Conservation (phyloP, 2,329 filamentous ascomycete species). For the Diaporthe helianthi region DNA sequence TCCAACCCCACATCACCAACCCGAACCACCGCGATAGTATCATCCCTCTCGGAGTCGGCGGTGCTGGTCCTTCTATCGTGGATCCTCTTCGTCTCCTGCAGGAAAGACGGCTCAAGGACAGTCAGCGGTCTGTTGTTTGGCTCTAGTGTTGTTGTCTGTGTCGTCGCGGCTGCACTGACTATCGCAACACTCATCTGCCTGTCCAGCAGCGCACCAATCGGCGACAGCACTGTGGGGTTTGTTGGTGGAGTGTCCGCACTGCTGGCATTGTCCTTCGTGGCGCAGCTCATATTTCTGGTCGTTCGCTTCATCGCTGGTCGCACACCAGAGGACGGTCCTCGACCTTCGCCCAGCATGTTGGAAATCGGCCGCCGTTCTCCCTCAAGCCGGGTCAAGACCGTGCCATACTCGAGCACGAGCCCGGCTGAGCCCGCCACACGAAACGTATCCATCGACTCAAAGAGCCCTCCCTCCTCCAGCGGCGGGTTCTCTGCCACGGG, state of each 20-base stretch:
- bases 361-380: slow-evolving; percentile 44
- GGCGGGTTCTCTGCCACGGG: slow-evolving; percentile 53
- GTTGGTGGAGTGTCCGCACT: slow-evolving; percentile 54
- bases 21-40: slow-evolving; percentile 47
- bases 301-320: slow-evolving; percentile 51
- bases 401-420: slow-evolving; percentile 58
- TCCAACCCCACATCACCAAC: slow-evolving; percentile 42
- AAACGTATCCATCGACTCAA: slow-evolving; percentile 46
- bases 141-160: slow-evolving; percentile 49
- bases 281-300: slow-evolving; percentile 58
- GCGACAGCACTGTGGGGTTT: slow-evolving; percentile 45
- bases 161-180: slow-evolving; percentile 54
- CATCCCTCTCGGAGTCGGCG: slow-evolving; percentile 47
- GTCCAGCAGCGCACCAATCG: slow-evolving; percentile 45
- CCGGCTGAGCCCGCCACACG: slow-evolving; percentile 45
- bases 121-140: slow-evolving; percentile 47
- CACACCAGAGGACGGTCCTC: slow-evolving; percentile 40
- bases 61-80: slow-evolving; percentile 46
- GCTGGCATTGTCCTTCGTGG: slow-evolving; percentile 53
- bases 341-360: slow-evolving; percentile 42
- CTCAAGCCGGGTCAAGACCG: slow-evolving; percentile 55
- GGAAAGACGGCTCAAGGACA: slow-evolving; percentile 35
- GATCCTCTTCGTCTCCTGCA: slow-evolving; percentile 42
- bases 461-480: slow-evolving; percentile 54
- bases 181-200: slow-evolving; percentile 52